Base-by-base conservation (phyloP, 164 flowering plant species). In the Platanus orientalis region DNA sequence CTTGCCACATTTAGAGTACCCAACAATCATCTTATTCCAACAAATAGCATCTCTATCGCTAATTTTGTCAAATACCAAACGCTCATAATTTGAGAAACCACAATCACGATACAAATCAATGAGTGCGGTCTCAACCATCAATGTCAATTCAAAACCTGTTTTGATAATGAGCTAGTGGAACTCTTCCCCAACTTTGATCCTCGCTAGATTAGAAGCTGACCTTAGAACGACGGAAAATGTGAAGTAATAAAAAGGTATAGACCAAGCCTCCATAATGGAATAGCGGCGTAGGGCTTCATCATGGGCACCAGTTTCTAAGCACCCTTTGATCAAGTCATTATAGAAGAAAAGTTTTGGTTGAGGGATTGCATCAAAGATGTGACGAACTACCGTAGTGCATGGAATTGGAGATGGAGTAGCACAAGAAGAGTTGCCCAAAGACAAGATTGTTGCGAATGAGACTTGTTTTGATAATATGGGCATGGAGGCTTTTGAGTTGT, bases 271-370 rank as follows among this genome's bases (percentile, higher is more conserved):
- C 78, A 75, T 75, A 3, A 61, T 60, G 6, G 62, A 55, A 19
- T 71, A 75, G 34, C 68, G 55, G 9, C 25, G 45, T 1, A 75
- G n/a, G 25, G 63, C 72, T 21, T 71, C 64, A 0, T 51, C 6
- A 20, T 68, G 69, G 14, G 50, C 27, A 1, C 62, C 69, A 10
- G 23, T 64, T 39, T 60, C 28, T 1, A 67, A 71, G 70, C 64
- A 68, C n/a, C 75, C 69, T 64, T 71, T 75, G 44, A 71, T 68
- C 78, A 75, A 68, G 60, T 72, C 71, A 47, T 75, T 75, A 67
- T 68, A 75, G 60, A 64, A 71, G 70, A 75, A 75, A 54, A 53
- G 62, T 6, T 64, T 71, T 7, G 69, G 75, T 6, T 19, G 3
- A 17, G 47, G 47, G 14, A 75, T 68, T 24, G 5, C 27, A 45